Conservation (phyloP, 2,329 filamentous ascomycete species). For the Penicillium hesseltinei region DNA sequence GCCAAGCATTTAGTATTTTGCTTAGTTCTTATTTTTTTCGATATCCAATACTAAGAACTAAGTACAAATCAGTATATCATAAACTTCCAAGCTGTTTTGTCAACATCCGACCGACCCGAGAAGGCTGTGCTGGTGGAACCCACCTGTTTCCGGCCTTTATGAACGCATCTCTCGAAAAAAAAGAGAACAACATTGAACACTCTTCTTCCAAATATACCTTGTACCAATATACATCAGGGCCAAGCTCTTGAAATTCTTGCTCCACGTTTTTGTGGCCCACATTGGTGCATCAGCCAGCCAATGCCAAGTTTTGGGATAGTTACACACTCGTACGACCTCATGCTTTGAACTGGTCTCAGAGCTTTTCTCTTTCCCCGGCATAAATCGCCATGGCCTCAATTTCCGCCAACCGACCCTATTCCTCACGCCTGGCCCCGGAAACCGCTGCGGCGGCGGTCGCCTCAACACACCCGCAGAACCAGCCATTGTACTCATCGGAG, state of each 20-base stretch:
- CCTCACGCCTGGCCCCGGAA: neutral
- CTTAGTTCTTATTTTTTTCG: too few relatives aligned
- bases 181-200: neutral
- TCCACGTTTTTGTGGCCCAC: neutral
- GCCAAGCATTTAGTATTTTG: neutral
- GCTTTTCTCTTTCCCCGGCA: neutral
- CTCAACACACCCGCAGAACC: slow-evolving; percentile 1
- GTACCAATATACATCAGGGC: neutral
- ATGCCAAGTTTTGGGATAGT: slow-evolving; percentile 3
- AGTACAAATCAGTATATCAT: neutral
- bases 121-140: slow-evolving; percentile 26
- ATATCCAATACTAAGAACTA: too few relatives aligned
- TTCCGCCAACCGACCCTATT: neutral
- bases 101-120: slow-evolving; percentile 21
- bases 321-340: slow-evolving; percentile 7
- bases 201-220: neutral
- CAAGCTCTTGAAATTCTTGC: neutral
- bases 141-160: slow-evolving; percentile 7
- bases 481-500: slow-evolving; percentile 21
- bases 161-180: neutral
- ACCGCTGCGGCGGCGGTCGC: neutral
- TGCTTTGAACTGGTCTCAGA: slow-evolving; percentile 5
- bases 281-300: slow-evolving; percentile 2
- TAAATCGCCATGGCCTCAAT: slow-evolving; percentile 1
- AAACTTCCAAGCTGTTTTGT: neutral